A percentile compares a stretch with the other conserved stretches of the same genome.
Conservation (phyloP, 1,284 basidiomycete genomes). For the Melanopsichium pennsylvanicum region DNA sequence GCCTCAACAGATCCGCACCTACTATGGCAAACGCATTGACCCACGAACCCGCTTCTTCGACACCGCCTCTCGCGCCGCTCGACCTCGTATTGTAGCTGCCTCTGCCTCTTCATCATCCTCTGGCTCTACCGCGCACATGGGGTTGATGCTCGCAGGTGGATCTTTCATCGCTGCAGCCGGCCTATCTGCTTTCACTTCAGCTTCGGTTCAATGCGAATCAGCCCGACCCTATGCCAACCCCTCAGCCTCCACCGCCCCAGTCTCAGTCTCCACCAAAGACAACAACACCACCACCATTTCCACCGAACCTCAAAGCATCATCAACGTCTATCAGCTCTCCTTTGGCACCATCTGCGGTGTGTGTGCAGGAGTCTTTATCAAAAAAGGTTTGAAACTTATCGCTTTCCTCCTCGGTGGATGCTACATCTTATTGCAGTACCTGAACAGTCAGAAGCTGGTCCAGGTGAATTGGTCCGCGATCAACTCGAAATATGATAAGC, state of each 20-base stretch:
- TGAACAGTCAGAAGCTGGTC: slow-evolving; percentile 69
- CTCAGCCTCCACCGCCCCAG: slow-evolving; percentile 6
- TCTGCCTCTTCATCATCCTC: slow-evolving; percentile 15
- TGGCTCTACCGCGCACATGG: slow-evolving; percentile 14
- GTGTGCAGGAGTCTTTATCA: slow-evolving; percentile 90
- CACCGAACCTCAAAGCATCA: slow-evolving; percentile 71
- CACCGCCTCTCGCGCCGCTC: not conserved
- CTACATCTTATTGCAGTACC: slow-evolving; percentile 61
- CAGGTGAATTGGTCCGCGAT: slow-evolving; percentile 79
- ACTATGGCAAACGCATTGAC: slow-evolving; percentile 33
- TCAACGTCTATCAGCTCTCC: slow-evolving; percentile 81
- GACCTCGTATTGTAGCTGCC: slow-evolving; percentile 12
- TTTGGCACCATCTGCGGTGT: slow-evolving; percentile 85
- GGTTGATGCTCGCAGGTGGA: slow-evolving; percentile 30
- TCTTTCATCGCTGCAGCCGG: slow-evolving; percentile 25
- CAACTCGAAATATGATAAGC: slow-evolving; percentile 74
- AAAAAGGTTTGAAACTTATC: slow-evolving; percentile 84
- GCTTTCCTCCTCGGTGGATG: slow-evolving; percentile 79
- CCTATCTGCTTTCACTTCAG: slow-evolving; percentile 11
- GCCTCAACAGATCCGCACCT: slow-evolving; percentile 31
- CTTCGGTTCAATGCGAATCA: slow-evolving; percentile 20
- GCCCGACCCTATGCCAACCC: slow-evolving; percentile 36
- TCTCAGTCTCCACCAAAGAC: slow-evolving; percentile 4
- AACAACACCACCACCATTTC: slow-evolving; percentile 15
- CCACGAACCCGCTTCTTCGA: slow-evolving; percentile 16